Evolutionary conservation across 1,284 basidiomycete species (phyloP), one percentile per base, ranked within the genome.

Genomic region (Serendipita sp.): DNA sequence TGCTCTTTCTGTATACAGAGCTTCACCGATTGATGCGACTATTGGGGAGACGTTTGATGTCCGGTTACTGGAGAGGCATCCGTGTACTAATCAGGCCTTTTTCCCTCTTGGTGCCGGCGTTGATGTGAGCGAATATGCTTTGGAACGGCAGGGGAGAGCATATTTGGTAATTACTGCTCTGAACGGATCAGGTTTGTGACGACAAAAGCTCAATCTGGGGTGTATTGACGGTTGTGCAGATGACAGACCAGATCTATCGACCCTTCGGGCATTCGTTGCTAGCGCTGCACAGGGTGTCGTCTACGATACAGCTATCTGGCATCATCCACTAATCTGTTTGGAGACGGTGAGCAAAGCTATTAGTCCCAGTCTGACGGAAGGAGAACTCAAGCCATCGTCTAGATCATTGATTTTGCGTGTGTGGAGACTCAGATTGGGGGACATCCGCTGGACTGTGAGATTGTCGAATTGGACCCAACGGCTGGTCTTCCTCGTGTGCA

Each of bases 401-500:
- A 41, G 53, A 42, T 1, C 68, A 80, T 92, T 73, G 89, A 93
- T 69, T 84, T 92, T 69, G 80, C 84, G 32, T 88, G 88, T 66
- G 82, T 92, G 2, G 91, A 93, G 74, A 90, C 89, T 41, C 89
- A 92, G 71, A 82, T 91, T 64, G 90, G 88, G 15, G 87, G 85
- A 3, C 79, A 82, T 65, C 69, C 69, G 65, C 74, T 80, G 10
- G 91, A 94, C 72, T 91, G 88, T 69, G 90, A 93, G 72, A 82
- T 92, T 65, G 69, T 88, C 17, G 77, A 83, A 60, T 69, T 89
- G 62, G 79, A 67, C 15, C 26, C 61, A 13, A 6, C 47, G 47
- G 42, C 42, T 44, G 64, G 65, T 62, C 64, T 63, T 2, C 65
- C 68, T 2, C 70, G 66, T 1, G 64, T 70, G 15, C 30, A 62